Evolutionary conservation across 768 basidiomycete species (phyloP).

Genomic region (Auricularia sp.): DNA sequence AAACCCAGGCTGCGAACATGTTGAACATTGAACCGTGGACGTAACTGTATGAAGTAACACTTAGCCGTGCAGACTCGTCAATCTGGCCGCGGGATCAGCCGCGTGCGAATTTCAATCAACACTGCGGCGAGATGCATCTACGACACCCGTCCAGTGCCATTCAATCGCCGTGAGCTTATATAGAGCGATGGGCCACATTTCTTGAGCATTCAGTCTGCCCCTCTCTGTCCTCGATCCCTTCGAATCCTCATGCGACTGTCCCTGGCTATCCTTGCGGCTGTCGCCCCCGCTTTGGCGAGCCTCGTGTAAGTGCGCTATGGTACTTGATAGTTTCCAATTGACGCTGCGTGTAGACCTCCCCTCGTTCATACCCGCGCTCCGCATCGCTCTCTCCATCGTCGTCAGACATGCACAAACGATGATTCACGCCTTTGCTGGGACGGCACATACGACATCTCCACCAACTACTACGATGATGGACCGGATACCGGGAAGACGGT

Average conservation of each 20-base stretch:
- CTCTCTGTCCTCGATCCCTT: not conserved
- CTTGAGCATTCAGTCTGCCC: too few species aligned
- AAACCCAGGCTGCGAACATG: too few species aligned
- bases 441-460: not conserved
- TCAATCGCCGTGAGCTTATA: too few species aligned
- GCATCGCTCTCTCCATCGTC: not conserved
- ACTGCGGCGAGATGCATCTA: too few species aligned
- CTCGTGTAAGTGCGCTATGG: not conserved
- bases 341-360: not conserved
- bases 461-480: not conserved
- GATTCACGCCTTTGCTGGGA: not conserved
- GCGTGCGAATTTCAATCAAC: too few species aligned
- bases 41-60: too few species aligned
- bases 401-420: not conserved
- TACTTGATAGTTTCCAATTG: not conserved
- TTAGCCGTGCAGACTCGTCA: too few species aligned
- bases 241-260: not conserved
- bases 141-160: too few species aligned
- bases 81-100: too few species aligned
- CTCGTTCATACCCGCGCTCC: not conserved
- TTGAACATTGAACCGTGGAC: too few species aligned
- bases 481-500: not conserved
- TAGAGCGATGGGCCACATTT: not conserved
- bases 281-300: not conserved
- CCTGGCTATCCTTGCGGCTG: not conserved